Evolutionary conservation across 495 filamentous ascomycete genomes (phyloP).

Genomic region (Haplographium delicatum): DNA sequence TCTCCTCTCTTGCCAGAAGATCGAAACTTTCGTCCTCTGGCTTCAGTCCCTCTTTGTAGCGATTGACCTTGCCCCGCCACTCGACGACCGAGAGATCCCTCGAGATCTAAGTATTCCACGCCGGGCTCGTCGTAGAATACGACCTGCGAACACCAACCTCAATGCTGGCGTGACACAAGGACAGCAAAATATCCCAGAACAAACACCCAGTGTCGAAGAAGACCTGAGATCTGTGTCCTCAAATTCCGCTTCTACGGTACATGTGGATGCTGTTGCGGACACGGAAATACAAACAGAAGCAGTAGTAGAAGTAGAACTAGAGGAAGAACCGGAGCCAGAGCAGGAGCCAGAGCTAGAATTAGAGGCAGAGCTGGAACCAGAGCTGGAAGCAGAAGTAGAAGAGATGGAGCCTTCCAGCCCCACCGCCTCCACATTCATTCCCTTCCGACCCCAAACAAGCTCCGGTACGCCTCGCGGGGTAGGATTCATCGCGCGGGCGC

Average conservation of each 20-base stretch:
- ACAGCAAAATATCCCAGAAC: conserved; percentile 27
- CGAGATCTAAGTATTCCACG: conserved; percentile 21
- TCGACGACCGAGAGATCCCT: conserved; percentile 39
- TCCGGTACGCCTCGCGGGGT: background rate
- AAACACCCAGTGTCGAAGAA: no score
- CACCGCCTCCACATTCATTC: background rate
- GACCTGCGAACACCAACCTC: background rate
- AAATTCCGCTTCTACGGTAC: no score
- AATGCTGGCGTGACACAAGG: conserved; percentile 15
- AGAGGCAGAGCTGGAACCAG: no score
- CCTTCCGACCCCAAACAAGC: background rate
- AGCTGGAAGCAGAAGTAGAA: no score
- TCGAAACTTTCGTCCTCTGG: conserved; percentile 52
- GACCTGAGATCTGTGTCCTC: no score
- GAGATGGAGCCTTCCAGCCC: background rate
- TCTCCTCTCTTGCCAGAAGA: conserved; percentile 46
- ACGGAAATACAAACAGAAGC: no score
- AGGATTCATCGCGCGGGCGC: conserved; percentile 8
- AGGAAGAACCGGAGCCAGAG: no score
- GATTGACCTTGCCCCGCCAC: conserved; percentile 47
- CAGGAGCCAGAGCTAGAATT: no score
- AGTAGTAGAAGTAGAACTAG: no score
- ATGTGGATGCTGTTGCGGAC: no score
- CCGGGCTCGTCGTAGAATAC: background rate
- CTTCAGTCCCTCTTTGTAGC: conserved; percentile 46